A percentile compares a stretch with the other conserved stretches of the same genome.
phyloP scores from a whole-genome alignment of 108 stramenopile species.

The Schizochytrium sp. region DNA sequence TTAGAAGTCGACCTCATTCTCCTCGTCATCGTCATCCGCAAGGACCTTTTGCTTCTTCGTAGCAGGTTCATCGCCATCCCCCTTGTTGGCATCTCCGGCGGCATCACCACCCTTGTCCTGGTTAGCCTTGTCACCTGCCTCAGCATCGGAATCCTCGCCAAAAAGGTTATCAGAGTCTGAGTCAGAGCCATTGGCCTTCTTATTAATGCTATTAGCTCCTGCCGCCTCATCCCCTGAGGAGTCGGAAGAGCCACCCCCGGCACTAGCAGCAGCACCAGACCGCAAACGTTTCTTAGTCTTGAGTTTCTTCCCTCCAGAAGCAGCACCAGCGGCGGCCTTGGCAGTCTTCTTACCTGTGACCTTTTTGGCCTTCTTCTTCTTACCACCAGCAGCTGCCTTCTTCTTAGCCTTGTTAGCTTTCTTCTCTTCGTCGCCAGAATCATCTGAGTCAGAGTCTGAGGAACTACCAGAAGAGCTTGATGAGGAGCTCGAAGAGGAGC shows the following conservation, averaged over 20 bases:
- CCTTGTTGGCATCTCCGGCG: not conserved
- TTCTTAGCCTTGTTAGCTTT: not conserved
- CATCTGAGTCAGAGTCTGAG: not conserved
- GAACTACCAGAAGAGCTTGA: not conserved
- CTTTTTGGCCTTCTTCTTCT: not conserved
- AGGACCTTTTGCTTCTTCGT: slow-evolving; percentile 17
- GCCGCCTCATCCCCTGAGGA: not conserved
- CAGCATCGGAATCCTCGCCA: not conserved
- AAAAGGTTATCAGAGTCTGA: not conserved
- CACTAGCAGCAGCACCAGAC: too few relatives aligned
- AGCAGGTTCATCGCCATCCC: not conserved
- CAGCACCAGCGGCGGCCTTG: not conserved
- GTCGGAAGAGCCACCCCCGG: not conserved
- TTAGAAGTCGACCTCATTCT: slow-evolving; percentile 54
- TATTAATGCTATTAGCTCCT: not conserved
- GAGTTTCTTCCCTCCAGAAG: not conserved
- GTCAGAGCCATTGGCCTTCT: not conserved
- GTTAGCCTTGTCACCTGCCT: not conserved
- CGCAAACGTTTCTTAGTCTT: not conserved
- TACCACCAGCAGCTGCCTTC: not conserved
- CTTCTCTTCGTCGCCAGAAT: not conserved
- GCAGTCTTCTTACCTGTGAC: not conserved
- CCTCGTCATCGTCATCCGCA: slow-evolving; percentile 7
- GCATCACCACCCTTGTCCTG: not conserved
- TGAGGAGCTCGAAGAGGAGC: not conserved